These are phyloP conservation scores for Ophiostoma pallidulum DNA, from an alignment of 2,329 filamentous ascomycete species.

Conservation along the genomic window DNA sequence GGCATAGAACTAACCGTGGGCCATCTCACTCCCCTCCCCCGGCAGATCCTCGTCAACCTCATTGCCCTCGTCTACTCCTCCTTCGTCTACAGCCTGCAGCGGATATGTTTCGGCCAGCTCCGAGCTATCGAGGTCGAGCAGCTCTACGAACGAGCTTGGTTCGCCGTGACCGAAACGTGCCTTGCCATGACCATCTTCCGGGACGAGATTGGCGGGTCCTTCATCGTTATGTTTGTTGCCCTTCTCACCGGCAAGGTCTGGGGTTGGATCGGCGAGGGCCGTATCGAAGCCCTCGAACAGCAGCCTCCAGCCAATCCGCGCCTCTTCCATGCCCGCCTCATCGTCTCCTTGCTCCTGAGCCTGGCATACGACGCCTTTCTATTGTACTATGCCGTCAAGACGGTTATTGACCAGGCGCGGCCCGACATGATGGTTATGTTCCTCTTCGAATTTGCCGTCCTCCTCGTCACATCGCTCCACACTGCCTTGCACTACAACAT, in stretches of 20 bases:
- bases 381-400: slow-evolving; percentile 70
- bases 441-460: slow-evolving; percentile 88
- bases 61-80: slow-evolving; percentile 71
- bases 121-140: slow-evolving; percentile 94
- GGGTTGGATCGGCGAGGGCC: slow-evolving; percentile 95
- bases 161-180: slow-evolving; percentile 92
- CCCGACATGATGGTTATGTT: slow-evolving; percentile 99
- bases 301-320: slow-evolving; percentile 83
- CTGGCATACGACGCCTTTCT: slow-evolving; percentile 71
- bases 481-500: slow-evolving; percentile 71
- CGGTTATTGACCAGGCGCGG: slow-evolving; percentile 77
- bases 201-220: slow-evolving; percentile 89
- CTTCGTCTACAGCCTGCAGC: slow-evolving; percentile 78
- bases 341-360: slow-evolving; percentile 68
- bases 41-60: slow-evolving; percentile 81
- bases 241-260: slow-evolving; percentile 92
- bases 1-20: neutral
- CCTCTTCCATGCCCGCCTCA: slow-evolving; percentile 77
- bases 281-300: slow-evolving; percentile 90
- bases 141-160: slow-evolving; percentile 96
- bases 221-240: slow-evolving; percentile 90
- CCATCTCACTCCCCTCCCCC: neutral
- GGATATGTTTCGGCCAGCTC: slow-evolving; percentile 80
- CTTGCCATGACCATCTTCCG: slow-evolving; percentile 97
- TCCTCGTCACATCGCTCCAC: slow-evolving; percentile 70